phyloP scores from a whole-genome alignment of 768 basidiomycete genomes.

The Mycena albidolilacea region DNA sequence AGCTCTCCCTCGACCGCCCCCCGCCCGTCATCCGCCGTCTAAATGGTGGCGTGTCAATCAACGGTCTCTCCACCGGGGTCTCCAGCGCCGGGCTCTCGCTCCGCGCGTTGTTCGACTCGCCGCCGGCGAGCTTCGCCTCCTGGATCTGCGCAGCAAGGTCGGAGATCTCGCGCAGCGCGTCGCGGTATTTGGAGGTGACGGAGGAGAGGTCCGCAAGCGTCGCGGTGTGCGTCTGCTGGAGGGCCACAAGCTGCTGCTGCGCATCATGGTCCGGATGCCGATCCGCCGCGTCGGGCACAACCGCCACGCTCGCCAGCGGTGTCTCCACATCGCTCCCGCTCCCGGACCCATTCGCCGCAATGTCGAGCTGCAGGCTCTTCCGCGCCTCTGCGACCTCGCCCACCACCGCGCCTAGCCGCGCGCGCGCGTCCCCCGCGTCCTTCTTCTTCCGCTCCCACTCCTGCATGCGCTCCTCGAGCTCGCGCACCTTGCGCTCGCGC shows the following conservation, averaged over 20 bases:
- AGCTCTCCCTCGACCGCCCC: constrained; percentile 60
- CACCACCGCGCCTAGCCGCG: constrained; percentile 77
- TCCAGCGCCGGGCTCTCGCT: constrained; percentile 57
- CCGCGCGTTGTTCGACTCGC: constrained; percentile 48
- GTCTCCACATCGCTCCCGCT: constrained; percentile 28
- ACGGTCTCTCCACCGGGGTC: constrained; percentile 53
- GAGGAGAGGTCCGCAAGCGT: constrained; percentile 86
- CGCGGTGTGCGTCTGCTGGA: constrained; percentile 88
- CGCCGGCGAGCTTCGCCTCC: constrained; percentile 81
- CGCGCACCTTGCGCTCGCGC: constrained; percentile 81
- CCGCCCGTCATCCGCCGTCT: constrained; percentile 69
- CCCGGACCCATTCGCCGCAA: constrained; percentile 41
- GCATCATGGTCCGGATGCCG: constrained; percentile 21
- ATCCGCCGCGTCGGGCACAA: constrained; percentile 35
- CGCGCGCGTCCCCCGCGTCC: constrained; percentile 75
- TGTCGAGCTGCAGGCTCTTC: constrained; percentile 71
- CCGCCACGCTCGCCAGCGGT: constrained; percentile 29
- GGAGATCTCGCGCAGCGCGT: constrained; percentile 93
- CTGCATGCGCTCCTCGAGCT: constrained; percentile 83
- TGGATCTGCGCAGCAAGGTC: constrained; percentile 93
- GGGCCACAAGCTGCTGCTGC: constrained; percentile 74
- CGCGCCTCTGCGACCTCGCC: constrained; percentile 81
- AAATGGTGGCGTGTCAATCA: constrained; percentile 54
- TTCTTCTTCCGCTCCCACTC: constrained; percentile 84
- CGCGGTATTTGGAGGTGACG: constrained; percentile 86